These are phyloP conservation scores for Cryphonectria japonica DNA, from an alignment of 2,329 filamentous ascomycete species.

Conservation along the genomic window DNA sequence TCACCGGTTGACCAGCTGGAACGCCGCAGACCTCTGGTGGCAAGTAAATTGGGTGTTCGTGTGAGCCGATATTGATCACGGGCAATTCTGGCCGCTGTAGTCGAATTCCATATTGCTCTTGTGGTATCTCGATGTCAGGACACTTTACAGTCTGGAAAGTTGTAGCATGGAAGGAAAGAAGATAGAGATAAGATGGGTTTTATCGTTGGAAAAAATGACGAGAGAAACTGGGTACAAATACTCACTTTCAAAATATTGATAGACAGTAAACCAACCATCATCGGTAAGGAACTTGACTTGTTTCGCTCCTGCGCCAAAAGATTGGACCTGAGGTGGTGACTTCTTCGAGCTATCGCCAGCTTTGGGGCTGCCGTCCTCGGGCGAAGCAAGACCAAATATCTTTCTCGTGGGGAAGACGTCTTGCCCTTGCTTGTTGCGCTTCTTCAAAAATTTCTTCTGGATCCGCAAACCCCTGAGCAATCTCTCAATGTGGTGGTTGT, in stretches of 20 bases:
- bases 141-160: not conserved
- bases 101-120: constrained; percentile 51
- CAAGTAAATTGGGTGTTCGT: constrained; percentile 56
- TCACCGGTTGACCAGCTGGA: constrained; percentile 51
- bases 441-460: not conserved
- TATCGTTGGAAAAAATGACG: too few relatives aligned
- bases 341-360: constrained; percentile 36
- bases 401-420: not conserved
- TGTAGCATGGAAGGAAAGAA: not conserved
- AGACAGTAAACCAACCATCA: constrained; percentile 15
- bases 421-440: not conserved
- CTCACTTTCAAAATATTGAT: not conserved
- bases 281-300: constrained; percentile 59
- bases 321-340: constrained; percentile 32
- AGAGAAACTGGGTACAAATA: not conserved
- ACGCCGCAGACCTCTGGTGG: constrained; percentile 62
- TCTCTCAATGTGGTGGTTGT: not conserved
- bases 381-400: constrained; percentile 39
- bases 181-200: not conserved
- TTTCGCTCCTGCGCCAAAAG: constrained; percentile 50
- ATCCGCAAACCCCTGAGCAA: not conserved
- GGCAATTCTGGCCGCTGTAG: constrained; percentile 53
- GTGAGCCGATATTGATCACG: constrained; percentile 62
- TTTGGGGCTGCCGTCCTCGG: not conserved
- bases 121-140: not conserved